Conservation (phyloP, 2,329 filamentous ascomycete genomes). For the Hypomyces perniciosus region DNA sequence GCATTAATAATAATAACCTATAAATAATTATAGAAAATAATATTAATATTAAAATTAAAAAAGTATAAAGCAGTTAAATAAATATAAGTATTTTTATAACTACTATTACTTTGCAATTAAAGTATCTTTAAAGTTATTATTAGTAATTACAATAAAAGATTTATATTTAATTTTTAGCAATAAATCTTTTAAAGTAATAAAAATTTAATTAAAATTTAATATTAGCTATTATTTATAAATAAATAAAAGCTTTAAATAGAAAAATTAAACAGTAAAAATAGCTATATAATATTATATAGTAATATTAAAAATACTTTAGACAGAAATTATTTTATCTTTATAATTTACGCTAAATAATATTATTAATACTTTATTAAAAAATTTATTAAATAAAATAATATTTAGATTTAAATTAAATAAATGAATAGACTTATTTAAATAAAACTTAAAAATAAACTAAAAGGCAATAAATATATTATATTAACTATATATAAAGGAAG, state of each 20-base stretch:
- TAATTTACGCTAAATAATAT: neutral
- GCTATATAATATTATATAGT: no score
- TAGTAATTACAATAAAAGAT: no score
- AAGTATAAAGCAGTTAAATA: neutral
- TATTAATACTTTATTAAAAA: constrained; percentile 1
- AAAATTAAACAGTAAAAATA: no score
- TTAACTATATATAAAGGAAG: neutral
- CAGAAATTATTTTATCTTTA: no score
- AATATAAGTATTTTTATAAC: neutral
- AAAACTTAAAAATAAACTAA: neutral
- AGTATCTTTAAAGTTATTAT: no score
- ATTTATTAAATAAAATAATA: constrained; percentile 1
- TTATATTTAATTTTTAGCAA: no score
- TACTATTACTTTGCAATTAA: no score
- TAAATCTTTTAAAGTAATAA: constrained; percentile 1
- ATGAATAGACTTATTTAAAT: neutral
- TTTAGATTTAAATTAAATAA: neutral
- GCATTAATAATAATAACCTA: neutral
- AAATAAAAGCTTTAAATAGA: no score
- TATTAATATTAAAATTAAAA: neutral
- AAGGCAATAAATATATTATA: no score
- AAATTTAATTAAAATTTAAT: neutral
- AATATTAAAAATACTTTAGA: no score
- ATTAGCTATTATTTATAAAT: neutral
- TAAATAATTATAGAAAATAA: neutral